Conservation (phyloP, 345 rosid genomes). For the Trapa bicornis region DNA sequence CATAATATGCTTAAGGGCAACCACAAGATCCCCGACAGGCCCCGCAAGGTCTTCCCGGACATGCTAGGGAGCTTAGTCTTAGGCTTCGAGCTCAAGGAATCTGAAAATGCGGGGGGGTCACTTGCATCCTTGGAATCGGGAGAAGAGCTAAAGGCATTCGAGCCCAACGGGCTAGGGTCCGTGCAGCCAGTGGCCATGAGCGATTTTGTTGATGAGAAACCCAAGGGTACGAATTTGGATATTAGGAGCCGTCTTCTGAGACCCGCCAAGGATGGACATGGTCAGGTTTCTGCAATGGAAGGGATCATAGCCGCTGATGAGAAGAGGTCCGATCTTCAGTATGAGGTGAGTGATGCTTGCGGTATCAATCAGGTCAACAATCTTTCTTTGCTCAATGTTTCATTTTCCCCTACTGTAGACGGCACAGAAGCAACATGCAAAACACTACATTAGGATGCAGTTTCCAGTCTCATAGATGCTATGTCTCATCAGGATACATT, state of each 20-base stretch:
- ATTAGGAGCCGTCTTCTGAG: slow-evolving; percentile 12
- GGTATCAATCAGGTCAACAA: background rate
- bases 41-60: slow-evolving; percentile 30
- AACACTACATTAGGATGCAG: background rate
- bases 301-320: slow-evolving; percentile 35
- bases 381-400: background rate
- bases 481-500: background rate
- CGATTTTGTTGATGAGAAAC: slow-evolving; percentile 12
- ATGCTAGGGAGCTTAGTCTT: slow-evolving; percentile 41
- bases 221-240: slow-evolving; percentile 5
- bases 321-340: slow-evolving; percentile 47
- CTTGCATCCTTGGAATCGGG: slow-evolving; percentile 27
- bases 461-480: background rate
- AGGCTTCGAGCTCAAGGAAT: slow-evolving; percentile 23
- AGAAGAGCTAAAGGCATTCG: slow-evolving; percentile 46
- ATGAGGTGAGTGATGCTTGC: slow-evolving; percentile 32
- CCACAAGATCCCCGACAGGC: slow-evolving; percentile 38
- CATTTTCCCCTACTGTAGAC: background rate
- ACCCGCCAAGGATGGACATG: slow-evolving; percentile 20
- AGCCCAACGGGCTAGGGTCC: slow-evolving; percentile 24
- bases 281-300: slow-evolving; percentile 21
- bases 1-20: slow-evolving; percentile 36
- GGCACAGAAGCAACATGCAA: background rate
- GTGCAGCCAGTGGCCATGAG: slow-evolving; percentile 15
- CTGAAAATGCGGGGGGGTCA: slow-evolving; percentile 18